Conservation (phyloP, 768 basidiomycete genomes). For the Pulveroboletus ravenelii region DNA sequence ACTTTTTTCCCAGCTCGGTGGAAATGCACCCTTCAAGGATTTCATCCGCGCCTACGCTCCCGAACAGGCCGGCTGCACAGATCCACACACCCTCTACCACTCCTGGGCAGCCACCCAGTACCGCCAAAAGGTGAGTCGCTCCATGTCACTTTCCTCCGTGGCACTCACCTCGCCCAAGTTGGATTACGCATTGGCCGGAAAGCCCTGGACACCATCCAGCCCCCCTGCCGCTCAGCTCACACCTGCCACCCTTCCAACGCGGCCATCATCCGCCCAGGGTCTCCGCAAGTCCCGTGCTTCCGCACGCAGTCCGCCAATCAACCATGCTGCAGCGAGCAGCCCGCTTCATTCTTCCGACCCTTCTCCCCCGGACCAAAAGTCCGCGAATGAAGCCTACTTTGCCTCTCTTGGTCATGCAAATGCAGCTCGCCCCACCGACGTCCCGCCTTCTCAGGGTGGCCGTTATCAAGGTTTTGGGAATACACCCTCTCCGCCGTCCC, state of each 20-base stretch:
- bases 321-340: constrained; percentile 49
- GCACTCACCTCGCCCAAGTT: constrained; percentile 50
- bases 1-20: constrained; percentile 59
- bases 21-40: constrained; percentile 75
- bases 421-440: constrained; percentile 64
- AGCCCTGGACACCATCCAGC: constrained; percentile 71
- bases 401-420: constrained; percentile 80
- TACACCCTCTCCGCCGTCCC: constrained; percentile 59
- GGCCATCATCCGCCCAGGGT: constrained; percentile 72
- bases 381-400: constrained; percentile 86
- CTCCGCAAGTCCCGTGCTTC: constrained; percentile 84
- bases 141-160: neutral
- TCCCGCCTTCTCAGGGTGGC: constrained; percentile 93
- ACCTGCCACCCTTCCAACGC: constrained; percentile 41
- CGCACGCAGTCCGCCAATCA: constrained; percentile 47
- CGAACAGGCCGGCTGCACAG: constrained; percentile 66
- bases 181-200: constrained; percentile 68
- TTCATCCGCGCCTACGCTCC: constrained; percentile 74
- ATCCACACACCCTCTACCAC: constrained; percentile 78
- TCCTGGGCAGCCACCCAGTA: constrained; percentile 95
- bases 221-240: constrained; percentile 49
- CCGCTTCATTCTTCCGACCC: constrained; percentile 43
- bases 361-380: constrained; percentile 51
- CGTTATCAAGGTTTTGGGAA: constrained; percentile 91
- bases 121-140: constrained; percentile 73